Evolutionary conservation across 495 filamentous ascomycete genomes (phyloP).

Genomic region (Penicillium parvum): DNA sequence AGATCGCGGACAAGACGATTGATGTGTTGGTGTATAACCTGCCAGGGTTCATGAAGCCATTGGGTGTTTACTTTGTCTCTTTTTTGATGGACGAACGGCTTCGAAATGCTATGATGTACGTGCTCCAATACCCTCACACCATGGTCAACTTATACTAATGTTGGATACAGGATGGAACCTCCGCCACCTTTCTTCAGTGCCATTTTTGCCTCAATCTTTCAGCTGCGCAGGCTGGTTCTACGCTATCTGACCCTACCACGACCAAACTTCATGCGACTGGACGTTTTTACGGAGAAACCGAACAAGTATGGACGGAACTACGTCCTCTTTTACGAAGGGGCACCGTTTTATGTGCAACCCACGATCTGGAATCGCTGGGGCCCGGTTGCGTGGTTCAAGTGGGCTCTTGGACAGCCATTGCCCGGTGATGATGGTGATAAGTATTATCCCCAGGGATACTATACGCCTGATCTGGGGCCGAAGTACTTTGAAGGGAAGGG

Average conservation of each 20-base stretch:
- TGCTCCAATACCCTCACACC: too few relatives aligned
- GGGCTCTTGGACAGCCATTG: constrained; percentile 49
- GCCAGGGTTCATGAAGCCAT: constrained; percentile 43
- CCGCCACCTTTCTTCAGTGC: constrained; percentile 33
- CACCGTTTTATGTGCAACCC: constrained; percentile 55
- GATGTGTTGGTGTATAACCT: constrained; percentile 54
- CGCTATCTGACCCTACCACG: constrained; percentile 55
- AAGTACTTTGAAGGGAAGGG: constrained; percentile 53
- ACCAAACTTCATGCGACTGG: constrained; percentile 39
- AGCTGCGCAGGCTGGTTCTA: constrained; percentile 45
- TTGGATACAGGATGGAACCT: constrained; percentile 32
- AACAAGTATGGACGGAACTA: constrained; percentile 50
- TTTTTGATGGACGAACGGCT: constrained; percentile 58
- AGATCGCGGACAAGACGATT: constrained; percentile 52
- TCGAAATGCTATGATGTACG: constrained; percentile 58
- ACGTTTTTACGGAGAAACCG: constrained; percentile 38
- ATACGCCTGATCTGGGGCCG: constrained; percentile 56
- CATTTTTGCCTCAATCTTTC: constrained; percentile 38
- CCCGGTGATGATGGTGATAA: constrained; percentile 55
- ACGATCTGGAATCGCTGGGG: constrained; percentile 58
- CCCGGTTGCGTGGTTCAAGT: constrained; percentile 44
- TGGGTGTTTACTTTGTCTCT: constrained; percentile 44
- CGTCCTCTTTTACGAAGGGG: constrained; percentile 40
- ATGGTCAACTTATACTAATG: too few relatives aligned
- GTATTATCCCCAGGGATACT: constrained; percentile 56